Evolutionary conservation across 495 filamentous ascomycete species (phyloP).

Genomic region (Pyrenula massariospora): DNA sequence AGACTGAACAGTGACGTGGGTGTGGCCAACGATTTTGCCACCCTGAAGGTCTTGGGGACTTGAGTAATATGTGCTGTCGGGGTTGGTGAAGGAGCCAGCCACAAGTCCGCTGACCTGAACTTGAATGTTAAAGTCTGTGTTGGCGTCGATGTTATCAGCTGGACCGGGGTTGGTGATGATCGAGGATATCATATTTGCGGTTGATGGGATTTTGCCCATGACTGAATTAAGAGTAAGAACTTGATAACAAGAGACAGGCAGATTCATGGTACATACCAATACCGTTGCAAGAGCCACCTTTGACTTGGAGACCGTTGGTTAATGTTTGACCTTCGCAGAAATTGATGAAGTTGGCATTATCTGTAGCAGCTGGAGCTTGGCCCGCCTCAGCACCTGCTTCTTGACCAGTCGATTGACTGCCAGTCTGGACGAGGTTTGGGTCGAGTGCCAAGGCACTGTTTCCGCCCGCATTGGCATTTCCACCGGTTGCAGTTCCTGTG

Average conservation of each 20-base stretch:
- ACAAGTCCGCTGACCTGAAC: slow-evolving; percentile 49
- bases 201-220: slow-evolving; percentile 62
- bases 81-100: slow-evolving; percentile 56
- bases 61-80: slow-evolving; percentile 48
- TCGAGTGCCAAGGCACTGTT: slow-evolving; percentile 17
- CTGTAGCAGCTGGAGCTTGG: slow-evolving; percentile 33
- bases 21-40: slow-evolving; percentile 54
- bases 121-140: slow-evolving; percentile 43
- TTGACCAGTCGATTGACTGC: slow-evolving; percentile 23
- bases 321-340: slow-evolving; percentile 53
- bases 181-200: slow-evolving; percentile 52
- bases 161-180: slow-evolving; percentile 45
- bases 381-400: slow-evolving; percentile 25
- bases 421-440: slow-evolving; percentile 35
- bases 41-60: slow-evolving; percentile 50
- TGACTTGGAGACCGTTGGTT: slow-evolving; percentile 57
- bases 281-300: slow-evolving; percentile 60
- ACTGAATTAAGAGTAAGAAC: slow-evolving; percentile 26
- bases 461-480: background rate
- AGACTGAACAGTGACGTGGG: slow-evolving; percentile 59
- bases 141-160: slow-evolving; percentile 28
- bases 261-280: slow-evolving; percentile 20
- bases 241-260: background rate
- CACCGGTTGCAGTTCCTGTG: background rate
- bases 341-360: slow-evolving; percentile 56